A percentile compares a stretch with the other conserved stretches of the same genome.
These are phyloP conservation scores for Candida parachauliodes DNA, from an alignment of 805 yeast species.

Conservation along the genomic window DNA sequence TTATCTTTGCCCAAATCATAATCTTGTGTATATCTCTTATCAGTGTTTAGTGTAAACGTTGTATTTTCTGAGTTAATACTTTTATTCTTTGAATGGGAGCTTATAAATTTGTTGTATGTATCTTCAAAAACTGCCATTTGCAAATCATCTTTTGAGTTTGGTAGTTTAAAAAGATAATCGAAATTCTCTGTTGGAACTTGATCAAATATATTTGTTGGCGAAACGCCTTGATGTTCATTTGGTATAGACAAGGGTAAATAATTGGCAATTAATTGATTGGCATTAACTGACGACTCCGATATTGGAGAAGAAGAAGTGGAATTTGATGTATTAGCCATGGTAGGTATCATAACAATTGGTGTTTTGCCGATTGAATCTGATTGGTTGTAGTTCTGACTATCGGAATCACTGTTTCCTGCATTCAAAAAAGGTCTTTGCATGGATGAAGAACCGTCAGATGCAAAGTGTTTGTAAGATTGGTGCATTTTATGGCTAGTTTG, in stretches of 20 bases:
- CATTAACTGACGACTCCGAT: slow-evolving; percentile 8
- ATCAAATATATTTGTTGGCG: slow-evolving; percentile 10
- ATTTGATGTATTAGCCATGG: slow-evolving; percentile 3
- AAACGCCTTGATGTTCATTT: slow-evolving; percentile 5
- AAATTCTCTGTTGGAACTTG: slow-evolving; percentile 9
- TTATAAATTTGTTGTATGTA: slow-evolving; percentile 4
- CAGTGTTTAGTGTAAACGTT: not conserved
- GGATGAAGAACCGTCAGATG: no score
- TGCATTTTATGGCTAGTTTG: not conserved
- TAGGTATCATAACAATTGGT: slow-evolving; percentile 1
- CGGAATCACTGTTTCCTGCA: not conserved
- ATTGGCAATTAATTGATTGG: slow-evolving; percentile 4
- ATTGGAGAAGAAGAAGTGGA: slow-evolving; percentile 6
- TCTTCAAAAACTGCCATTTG: slow-evolving; percentile 11
- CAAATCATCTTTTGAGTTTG: slow-evolving; percentile 9
- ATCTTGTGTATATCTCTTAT: not conserved
- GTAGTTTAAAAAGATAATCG: slow-evolving; percentile 6
- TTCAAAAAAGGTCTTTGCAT: no score
- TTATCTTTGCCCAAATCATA: no score
- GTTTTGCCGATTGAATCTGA: not conserved
- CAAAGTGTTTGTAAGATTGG: no score
- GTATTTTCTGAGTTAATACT: not conserved
- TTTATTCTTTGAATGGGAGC: slow-evolving; percentile 1
- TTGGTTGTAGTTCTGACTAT: not conserved
- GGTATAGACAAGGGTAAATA: slow-evolving; percentile 10